These are phyloP conservation scores for Coelastrella sp. DNA, from an alignment of 139 green algal species.

Conservation along the genomic window DNA sequence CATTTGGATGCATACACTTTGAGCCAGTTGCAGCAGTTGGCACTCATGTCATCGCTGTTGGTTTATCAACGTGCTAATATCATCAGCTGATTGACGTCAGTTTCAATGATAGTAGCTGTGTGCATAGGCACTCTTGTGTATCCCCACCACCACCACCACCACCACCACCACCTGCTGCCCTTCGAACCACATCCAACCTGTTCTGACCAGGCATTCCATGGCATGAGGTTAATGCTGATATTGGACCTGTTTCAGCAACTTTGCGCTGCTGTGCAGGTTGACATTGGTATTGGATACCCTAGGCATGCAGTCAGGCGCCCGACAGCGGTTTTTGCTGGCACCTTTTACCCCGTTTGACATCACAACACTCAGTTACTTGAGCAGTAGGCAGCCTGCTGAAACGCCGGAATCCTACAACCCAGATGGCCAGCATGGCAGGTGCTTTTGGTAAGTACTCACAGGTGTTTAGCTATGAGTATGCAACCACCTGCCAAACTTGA, in stretches of 20 bases:
- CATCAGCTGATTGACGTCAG: no score
- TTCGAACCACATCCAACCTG: no score
- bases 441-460: conserved; percentile 39
- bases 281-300: conserved; percentile 22
- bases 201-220: no score
- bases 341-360: conserved; percentile 6
- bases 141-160: no score
- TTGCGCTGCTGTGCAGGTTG: conserved; percentile 1
- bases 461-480: neutral
- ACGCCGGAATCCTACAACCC: conserved; percentile 42
- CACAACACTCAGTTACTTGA: conserved; percentile 35
- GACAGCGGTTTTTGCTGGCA: conserved; percentile 36
- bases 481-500: neutral
- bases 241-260: no score
- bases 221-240: no score
- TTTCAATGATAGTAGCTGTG: no score
- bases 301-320: conserved; percentile 31
- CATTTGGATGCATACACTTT: no score
- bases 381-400: conserved; percentile 1
- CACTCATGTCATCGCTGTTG: no score
- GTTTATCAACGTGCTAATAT: no score
- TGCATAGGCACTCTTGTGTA: no score
- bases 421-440: conserved; percentile 43
- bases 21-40: neutral
- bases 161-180: neutral